Conservation (phyloP, 495 filamentous ascomycete species). For the Aspergillus sclerotioniger region DNA sequence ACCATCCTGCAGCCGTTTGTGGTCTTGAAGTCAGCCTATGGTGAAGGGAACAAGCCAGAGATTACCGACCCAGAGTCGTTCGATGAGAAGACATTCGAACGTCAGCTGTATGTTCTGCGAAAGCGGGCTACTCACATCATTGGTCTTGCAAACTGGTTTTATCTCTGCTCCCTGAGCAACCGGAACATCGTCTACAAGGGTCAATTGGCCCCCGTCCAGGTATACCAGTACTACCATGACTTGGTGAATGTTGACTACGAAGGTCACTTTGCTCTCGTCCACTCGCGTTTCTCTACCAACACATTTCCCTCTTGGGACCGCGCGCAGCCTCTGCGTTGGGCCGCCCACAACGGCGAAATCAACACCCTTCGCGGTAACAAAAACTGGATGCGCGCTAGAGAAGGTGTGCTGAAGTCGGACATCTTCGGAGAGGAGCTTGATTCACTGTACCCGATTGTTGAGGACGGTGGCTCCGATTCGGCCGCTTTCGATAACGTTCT, state of each 20-base stretch:
- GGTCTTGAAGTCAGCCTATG: slow-evolving; percentile 82
- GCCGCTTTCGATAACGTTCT: slow-evolving; percentile 98
- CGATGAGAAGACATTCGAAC: slow-evolving; percentile 83
- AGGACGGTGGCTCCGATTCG: slow-evolving; percentile 97
- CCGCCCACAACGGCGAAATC: slow-evolving; percentile 98
- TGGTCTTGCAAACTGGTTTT: slow-evolving; percentile 98
- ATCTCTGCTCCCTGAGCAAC: slow-evolving; percentile 95
- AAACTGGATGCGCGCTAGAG: slow-evolving; percentile 99
- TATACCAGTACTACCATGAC: slow-evolving; percentile 99
- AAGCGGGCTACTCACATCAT: slow-evolving; percentile 94
- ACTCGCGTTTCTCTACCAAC: slow-evolving; percentile 98
- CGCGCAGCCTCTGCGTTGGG: slow-evolving; percentile 95
- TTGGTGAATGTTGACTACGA: slow-evolving; percentile 96
- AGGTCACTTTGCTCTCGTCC: slow-evolving; percentile 95
- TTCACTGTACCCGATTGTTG: slow-evolving; percentile 87
- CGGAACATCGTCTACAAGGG: slow-evolving; percentile 99
- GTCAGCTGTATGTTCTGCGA: slow-evolving; percentile 89
- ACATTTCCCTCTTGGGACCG: slow-evolving; percentile 99
- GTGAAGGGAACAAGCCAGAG: slow-evolving; percentile 78
- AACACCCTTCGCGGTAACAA: slow-evolving; percentile 99
- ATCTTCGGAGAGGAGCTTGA: slow-evolving; percentile 94
- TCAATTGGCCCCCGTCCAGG: slow-evolving; percentile 90
- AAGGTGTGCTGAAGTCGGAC: slow-evolving; percentile 91
- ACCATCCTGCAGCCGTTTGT: slow-evolving; percentile 95
- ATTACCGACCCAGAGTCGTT: slow-evolving; percentile 74